These are phyloP conservation scores for Amyloporia xantha DNA, from an alignment of 768 basidiomycete genomes.

Conservation along the genomic window DNA sequence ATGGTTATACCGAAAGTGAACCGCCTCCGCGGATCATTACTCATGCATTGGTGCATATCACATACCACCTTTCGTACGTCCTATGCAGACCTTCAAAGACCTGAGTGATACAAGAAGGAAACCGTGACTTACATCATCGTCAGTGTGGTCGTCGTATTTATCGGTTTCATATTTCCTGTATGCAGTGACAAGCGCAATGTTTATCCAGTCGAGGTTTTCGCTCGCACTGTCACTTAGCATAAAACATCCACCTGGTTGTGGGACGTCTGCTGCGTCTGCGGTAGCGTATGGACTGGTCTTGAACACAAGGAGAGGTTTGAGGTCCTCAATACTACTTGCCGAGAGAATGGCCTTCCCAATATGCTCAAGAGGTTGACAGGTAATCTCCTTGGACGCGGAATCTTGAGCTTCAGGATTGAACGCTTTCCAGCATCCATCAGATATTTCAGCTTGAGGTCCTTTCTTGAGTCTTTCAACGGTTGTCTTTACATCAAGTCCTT, in stretches of 20 bases:
- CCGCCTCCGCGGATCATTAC: slow-evolving; percentile 20
- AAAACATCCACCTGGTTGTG: not conserved
- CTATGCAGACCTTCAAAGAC: not conserved
- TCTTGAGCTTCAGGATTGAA: not conserved
- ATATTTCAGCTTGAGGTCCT: not conserved
- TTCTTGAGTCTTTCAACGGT: not conserved
- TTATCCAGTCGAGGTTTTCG: not conserved
- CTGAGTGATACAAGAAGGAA: not conserved
- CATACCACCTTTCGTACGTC: slow-evolving; percentile 20
- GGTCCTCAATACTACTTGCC: not conserved
- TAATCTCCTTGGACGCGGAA: not conserved
- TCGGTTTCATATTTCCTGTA: not conserved
- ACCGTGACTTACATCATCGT: not conserved
- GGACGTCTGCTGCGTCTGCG: not conserved
- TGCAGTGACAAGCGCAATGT: too few species aligned
- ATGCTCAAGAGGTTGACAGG: not conserved
- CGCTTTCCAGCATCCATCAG: not conserved
- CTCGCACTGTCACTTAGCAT: not conserved
- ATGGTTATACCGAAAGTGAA: slow-evolving; percentile 25
- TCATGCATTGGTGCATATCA: slow-evolving; percentile 23
- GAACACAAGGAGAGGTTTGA: not conserved
- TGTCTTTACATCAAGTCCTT: not conserved
- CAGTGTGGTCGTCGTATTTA: not conserved
- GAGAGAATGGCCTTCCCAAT: not conserved
- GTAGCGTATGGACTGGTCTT: not conserved